Percentiles rank a stretch among this genome's conserved stretches.
Evolutionary conservation across 192 early-diverging fungal genomes (phyloP).

Genomic region (Glomus cerebriforme): DNA sequence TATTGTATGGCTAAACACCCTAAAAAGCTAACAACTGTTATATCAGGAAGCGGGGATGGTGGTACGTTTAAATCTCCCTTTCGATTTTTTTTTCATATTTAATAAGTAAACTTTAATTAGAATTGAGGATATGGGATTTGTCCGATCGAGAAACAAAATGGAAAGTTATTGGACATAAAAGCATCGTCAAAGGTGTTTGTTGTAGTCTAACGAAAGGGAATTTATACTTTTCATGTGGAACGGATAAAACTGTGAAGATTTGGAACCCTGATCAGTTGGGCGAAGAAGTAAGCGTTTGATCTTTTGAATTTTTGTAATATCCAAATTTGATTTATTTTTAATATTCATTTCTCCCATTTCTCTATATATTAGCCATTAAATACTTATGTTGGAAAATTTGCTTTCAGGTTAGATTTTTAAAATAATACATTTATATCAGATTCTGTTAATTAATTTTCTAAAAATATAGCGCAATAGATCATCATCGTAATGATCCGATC

Average conservation of each 20-base stretch:
- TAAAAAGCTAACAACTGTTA: slow-evolving; percentile 74
- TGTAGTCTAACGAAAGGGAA: slow-evolving; percentile 63
- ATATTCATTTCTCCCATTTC: slow-evolving; percentile 9
- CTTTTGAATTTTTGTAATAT: slow-evolving; percentile 1
- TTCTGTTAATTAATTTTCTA: background rate
- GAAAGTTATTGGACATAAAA: slow-evolving; percentile 76
- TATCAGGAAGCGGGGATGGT: slow-evolving; percentile 94
- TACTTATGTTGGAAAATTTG: slow-evolving; percentile 76
- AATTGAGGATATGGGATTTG: slow-evolving; percentile 91
- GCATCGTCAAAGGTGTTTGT: slow-evolving; percentile 86
- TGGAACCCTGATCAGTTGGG: slow-evolving; percentile 70
- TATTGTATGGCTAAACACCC: slow-evolving; percentile 96
- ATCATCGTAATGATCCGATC: slow-evolving; percentile 78
- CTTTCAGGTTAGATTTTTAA: slow-evolving; percentile 54
- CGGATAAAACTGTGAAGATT: slow-evolving; percentile 93
- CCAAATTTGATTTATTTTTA: background rate
- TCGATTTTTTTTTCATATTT: background rate
- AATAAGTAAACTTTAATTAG: slow-evolving; percentile 40
- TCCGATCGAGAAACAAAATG: slow-evolving; percentile 75
- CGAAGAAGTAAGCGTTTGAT: slow-evolving; percentile 24
- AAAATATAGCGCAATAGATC: slow-evolving; percentile 67
- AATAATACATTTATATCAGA: background rate
- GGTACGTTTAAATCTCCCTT: slow-evolving; percentile 47
- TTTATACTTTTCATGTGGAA: slow-evolving; percentile 86
- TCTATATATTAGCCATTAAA: slow-evolving; percentile 56